Percentiles rank a stretch among this genome's conserved stretches.
These are phyloP conservation scores for Phyllosticta ampelicida DNA, from an alignment of 2,329 filamentous ascomycete species.

Conservation along the genomic window DNA sequence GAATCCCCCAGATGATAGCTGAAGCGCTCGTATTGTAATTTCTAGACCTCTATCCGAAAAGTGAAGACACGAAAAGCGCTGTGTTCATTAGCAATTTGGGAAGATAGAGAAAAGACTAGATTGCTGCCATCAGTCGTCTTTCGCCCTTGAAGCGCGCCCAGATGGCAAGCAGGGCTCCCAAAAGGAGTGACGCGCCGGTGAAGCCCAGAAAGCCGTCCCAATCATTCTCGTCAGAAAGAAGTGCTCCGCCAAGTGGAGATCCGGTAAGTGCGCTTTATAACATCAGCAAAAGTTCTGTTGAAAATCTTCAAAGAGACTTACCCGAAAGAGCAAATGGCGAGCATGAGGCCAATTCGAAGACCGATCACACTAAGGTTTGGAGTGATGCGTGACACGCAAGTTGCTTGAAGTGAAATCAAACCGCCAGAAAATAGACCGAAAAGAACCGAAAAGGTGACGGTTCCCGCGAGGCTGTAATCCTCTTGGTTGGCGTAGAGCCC, in stretches of 20 bases:
- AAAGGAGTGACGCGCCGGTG: not conserved
- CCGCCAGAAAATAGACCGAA: conserved; percentile 5
- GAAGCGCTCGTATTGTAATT: not conserved
- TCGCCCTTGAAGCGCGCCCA: not conserved
- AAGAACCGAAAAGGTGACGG: conserved; percentile 1
- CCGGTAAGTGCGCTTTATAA: not conserved
- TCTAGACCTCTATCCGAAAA: not conserved
- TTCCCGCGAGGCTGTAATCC: not conserved
- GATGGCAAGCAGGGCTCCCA: not conserved
- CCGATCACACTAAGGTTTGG: conserved; percentile 27
- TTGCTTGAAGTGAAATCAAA: not conserved
- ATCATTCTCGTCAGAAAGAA: not conserved
- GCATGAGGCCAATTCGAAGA: conserved; percentile 43
- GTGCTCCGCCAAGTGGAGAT: not conserved
- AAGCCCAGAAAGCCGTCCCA: not conserved
- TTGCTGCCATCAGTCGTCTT: not conserved
- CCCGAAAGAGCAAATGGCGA: not conserved
- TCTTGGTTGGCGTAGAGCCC: conserved; percentile 19
- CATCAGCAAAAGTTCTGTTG: not conserved
- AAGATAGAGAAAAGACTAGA: not conserved
- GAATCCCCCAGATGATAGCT: not conserved
- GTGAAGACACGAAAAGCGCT: not conserved
- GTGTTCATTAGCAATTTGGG: not conserved
- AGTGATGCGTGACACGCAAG: not conserved
- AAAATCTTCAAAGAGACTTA: not conserved